Evolutionary conservation across 1,284 basidiomycete genomes (phyloP), one percentile per base, ranked within the genome.

Genomic region (Apiotrichum gamsii): DNA sequence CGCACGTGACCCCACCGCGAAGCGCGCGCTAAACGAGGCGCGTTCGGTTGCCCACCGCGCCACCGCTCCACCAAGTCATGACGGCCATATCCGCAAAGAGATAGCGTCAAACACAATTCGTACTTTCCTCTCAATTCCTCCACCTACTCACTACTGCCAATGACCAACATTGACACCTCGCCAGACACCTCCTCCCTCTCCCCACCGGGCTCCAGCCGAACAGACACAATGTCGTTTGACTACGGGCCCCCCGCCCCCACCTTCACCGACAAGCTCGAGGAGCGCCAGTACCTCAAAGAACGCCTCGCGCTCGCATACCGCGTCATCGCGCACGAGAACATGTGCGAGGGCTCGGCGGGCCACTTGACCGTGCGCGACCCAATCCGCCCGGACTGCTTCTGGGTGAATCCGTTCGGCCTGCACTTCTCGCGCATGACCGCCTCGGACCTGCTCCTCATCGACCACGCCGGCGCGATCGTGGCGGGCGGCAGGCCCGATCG

Each of bases 321-420:
- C 23, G 52, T 69, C 43, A 67, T 73, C 75, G 79, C 76, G 19
- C 73, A 77, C 45, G 64, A 77, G 23, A 80, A 80, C 5, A 81
- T 76, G 56, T 43, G 42, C 32, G 81, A 83, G 55, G 81, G 81
- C 9, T 72, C 77, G 16, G 77, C 79, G 5, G 80, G 80, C 1
- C 81, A 83, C 63, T 78, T 84, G 51, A 84, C 82, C 15, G 78
- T 82, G 40, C 74, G 80, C 62, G 80, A 81, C 56, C 74, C 76
- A 4, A 73, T 80, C 52, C 71, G 73, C 37, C 65, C 71, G 18
- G 72, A 78, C 56, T 76, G 74, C 18, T 43, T 43, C 23, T 43
- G 42, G 42, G 42, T 64, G 37, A 54, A 56, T 29, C 54, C 56
- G 14, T 58, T 46, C 34, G 56, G 57, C n/a, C 42, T 60, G 6